phyloP scores from a whole-genome alignment of 202 grass and related monocot genomes.

The Cymbopogon flexuosus region DNA sequence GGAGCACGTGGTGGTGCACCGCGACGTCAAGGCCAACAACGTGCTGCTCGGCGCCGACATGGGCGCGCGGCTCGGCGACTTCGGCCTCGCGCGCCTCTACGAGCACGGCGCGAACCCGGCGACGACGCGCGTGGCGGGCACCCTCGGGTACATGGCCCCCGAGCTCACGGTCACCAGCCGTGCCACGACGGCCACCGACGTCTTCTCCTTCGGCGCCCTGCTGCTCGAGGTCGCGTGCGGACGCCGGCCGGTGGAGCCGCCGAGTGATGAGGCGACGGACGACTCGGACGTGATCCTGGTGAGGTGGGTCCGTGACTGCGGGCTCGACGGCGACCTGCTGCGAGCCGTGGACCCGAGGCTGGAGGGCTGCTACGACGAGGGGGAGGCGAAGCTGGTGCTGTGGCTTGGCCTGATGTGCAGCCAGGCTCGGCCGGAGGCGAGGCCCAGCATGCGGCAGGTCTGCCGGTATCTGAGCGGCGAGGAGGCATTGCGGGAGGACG shows the following conservation, averaged over 20 bases:
- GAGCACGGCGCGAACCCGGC: not conserved
- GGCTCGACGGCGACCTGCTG: not conserved
- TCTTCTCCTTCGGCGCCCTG: not conserved
- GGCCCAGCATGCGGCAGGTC: not conserved
- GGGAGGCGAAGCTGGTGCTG: not conserved
- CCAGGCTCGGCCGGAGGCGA: not conserved
- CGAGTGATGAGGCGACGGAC: not conserved
- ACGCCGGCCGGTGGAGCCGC: not conserved
- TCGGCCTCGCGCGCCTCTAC: not conserved
- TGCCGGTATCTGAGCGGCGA: not conserved
- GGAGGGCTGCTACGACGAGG: not conserved
- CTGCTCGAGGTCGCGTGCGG: not conserved
- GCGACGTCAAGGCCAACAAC: not conserved
- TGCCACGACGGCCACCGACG: not conserved
- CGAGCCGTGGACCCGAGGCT: not conserved
- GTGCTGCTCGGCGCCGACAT: not conserved
- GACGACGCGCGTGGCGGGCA: not conserved
- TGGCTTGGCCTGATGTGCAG: not conserved
- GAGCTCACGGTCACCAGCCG: not conserved
- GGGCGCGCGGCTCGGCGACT: not conserved
- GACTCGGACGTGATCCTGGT: not conserved
- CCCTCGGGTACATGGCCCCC: not conserved
- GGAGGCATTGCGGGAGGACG: not conserved
- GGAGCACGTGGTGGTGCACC: not conserved
- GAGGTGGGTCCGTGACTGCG: not conserved